These are phyloP conservation scores for Rhodotorula sp. DNA, from an alignment of 1,284 basidiomycete genomes.

Conservation along the genomic window DNA sequence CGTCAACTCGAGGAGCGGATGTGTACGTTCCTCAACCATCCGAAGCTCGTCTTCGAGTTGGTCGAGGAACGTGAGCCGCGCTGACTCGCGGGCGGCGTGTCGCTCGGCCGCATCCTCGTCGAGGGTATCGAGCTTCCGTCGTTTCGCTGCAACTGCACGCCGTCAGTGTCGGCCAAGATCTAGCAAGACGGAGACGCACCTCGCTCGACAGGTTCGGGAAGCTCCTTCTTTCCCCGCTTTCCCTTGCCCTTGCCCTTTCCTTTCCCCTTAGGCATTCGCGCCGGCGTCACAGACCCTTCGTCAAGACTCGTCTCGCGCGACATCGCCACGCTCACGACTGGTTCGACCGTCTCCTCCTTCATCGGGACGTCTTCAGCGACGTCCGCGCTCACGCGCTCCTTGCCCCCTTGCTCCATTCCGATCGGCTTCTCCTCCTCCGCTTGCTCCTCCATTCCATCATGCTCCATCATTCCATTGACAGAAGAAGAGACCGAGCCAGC, in stretches of 20 bases:
- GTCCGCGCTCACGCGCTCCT: not conserved
- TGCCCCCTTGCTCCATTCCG: not conserved
- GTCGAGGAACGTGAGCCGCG: constrained; percentile 13
- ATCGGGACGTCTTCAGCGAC: constrained; percentile 2
- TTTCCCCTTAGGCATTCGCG: not conserved
- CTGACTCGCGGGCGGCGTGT: constrained; percentile 11
- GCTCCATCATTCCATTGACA: not conserved
- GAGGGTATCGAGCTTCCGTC: constrained; percentile 14
- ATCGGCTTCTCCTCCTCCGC: not conserved
- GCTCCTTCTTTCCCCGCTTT: constrained; percentile 3
- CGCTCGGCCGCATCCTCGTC: constrained; percentile 9
- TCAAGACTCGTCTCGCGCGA: constrained; percentile 22
- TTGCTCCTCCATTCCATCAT: not conserved
- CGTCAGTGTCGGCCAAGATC: not conserved
- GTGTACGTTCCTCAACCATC: constrained; percentile 12
- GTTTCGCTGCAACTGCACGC: constrained; percentile 16
- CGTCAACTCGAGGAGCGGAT: constrained; percentile 24
- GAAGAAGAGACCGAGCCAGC: not conserved
- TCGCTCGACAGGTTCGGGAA: constrained; percentile 19
- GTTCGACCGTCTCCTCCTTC: not conserved
- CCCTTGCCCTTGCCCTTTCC: constrained; percentile 10
- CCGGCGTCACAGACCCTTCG: constrained; percentile 2
- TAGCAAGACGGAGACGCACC: not conserved
- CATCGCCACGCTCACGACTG: not conserved
- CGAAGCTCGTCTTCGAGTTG: constrained; percentile 28